These are phyloP conservation scores for Funneliformis mosseae DNA, from an alignment of 192 early-diverging fungal species.

Conservation along the genomic window DNA sequence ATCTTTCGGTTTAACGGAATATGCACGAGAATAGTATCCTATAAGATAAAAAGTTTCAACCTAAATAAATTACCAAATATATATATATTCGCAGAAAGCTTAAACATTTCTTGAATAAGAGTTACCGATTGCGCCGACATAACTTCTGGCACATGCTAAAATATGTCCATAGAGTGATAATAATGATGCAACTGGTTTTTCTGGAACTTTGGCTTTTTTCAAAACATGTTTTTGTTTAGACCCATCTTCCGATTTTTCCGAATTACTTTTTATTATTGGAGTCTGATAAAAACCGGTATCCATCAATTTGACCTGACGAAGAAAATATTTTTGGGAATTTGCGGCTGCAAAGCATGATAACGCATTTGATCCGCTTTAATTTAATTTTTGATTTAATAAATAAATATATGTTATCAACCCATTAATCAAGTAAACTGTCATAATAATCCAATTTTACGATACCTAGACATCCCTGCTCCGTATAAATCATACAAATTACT, in stretches of 20 bases:
- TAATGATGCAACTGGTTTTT: constrained; percentile 40
- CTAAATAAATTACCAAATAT: background rate
- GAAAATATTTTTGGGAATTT: constrained; percentile 58
- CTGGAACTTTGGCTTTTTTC: constrained; percentile 12
- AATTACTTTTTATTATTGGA: constrained; percentile 23
- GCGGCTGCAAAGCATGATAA: constrained; percentile 45
- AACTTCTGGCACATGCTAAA: constrained; percentile 52
- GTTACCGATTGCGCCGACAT: constrained; percentile 62
- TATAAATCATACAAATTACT: constrained; percentile 55
- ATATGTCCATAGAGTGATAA: constrained; percentile 66
- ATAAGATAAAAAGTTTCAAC: background rate
- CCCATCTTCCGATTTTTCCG: background rate
- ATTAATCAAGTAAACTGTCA: background rate
- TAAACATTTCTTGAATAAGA: background rate
- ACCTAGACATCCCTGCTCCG: constrained; percentile 49
- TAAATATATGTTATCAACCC: background rate
- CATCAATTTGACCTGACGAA: constrained; percentile 53
- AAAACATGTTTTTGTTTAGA: background rate
- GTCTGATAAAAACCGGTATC: constrained; percentile 36
- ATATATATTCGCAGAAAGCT: background rate
- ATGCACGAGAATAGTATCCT: constrained; percentile 63
- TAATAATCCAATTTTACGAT: background rate
- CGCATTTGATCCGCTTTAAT: constrained; percentile 37
- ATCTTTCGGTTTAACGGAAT: constrained; percentile 60
- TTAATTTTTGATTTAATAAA: background rate